A percentile compares a stretch with the other conserved stretches of the same genome.
These are phyloP conservation scores for Fusarium illudens DNA, from an alignment of 2,329 filamentous ascomycete species.

Conservation along the genomic window DNA sequence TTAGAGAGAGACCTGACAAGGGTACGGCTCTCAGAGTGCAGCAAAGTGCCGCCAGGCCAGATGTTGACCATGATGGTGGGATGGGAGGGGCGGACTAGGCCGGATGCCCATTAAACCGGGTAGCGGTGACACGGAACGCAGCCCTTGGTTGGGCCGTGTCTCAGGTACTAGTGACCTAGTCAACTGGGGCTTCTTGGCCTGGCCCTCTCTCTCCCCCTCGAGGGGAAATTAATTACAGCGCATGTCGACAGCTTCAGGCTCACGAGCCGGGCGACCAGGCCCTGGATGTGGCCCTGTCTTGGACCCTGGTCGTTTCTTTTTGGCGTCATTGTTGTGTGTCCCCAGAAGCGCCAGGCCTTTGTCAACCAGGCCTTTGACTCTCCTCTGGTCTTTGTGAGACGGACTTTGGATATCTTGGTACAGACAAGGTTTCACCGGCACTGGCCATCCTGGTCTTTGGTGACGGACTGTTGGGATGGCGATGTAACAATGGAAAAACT, in stretches of 20 bases:
- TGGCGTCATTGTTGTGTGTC: not conserved
- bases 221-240: constrained; percentile 38
- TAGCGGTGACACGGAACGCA: constrained; percentile 27
- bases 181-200: constrained; percentile 7
- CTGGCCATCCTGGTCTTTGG: constrained; percentile 20
- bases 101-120: constrained; percentile 24
- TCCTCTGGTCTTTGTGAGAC: constrained; percentile 14
- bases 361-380: not conserved
- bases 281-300: constrained; percentile 17
- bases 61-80: constrained; percentile 25
- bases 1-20: not conserved
- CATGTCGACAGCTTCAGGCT: constrained; percentile 34
- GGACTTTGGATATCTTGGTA: constrained; percentile 13
- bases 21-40: constrained; percentile 10
- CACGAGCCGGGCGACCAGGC: constrained; percentile 23
- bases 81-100: constrained; percentile 22
- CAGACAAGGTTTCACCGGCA: constrained; percentile 29
- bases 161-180: constrained; percentile 36
- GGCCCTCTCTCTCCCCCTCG: constrained; percentile 17
- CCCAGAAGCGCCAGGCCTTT: not conserved
- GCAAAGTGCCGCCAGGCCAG: constrained; percentile 16
- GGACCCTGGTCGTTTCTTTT: constrained; percentile 15
- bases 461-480: not conserved
- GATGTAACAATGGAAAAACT: constrained; percentile 26
- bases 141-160: constrained; percentile 4